These are phyloP conservation scores for Cunninghamia lanceolata DNA, from an alignment of 75 land plant genomes.

Conservation along the genomic window DNA sequence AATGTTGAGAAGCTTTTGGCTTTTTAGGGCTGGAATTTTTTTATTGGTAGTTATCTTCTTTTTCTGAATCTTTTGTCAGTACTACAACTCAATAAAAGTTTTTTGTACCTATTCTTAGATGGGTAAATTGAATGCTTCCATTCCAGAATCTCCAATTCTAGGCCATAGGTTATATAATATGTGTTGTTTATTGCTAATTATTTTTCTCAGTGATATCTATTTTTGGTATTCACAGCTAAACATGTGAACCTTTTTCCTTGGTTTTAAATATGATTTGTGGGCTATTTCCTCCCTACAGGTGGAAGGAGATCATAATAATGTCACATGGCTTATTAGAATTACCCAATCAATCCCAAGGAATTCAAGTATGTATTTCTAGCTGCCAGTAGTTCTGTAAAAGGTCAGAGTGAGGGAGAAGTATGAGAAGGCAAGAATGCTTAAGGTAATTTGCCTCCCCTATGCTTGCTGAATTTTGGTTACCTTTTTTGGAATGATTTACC, in stretches of 20 bases:
- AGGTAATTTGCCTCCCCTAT: slow-evolving; percentile 38
- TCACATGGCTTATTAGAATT: slow-evolving; percentile 99
- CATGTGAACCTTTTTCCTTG: too few relatives aligned
- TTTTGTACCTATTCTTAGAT: slow-evolving; percentile 39
- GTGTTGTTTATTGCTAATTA: too few relatives aligned
- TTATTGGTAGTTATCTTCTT: too few relatives aligned
- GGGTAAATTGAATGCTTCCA: slow-evolving; percentile 98
- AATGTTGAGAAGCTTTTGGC: too few relatives aligned
- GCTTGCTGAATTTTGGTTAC: not conserved
- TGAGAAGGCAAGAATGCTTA: slow-evolving; percentile 88
- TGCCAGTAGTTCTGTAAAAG: slow-evolving; percentile 92
- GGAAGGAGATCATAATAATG: slow-evolving; percentile 93
- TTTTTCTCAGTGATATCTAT: too few relatives aligned
- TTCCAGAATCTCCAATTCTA: too few relatives aligned
- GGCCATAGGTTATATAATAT: too few relatives aligned
- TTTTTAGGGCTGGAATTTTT: too few relatives aligned
- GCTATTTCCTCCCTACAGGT: too few relatives aligned
- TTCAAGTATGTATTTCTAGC: too few relatives aligned
- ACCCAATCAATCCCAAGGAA: slow-evolving; percentile 91
- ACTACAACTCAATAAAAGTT: not conserved
- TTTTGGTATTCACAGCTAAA: too few relatives aligned
- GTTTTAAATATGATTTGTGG: too few relatives aligned
- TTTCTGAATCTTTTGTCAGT: not conserved
- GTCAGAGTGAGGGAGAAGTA: slow-evolving; percentile 99
- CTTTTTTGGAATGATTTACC: not conserved